Conservation (phyloP, 345 rosid species). For the Lepidium didymum region DNA sequence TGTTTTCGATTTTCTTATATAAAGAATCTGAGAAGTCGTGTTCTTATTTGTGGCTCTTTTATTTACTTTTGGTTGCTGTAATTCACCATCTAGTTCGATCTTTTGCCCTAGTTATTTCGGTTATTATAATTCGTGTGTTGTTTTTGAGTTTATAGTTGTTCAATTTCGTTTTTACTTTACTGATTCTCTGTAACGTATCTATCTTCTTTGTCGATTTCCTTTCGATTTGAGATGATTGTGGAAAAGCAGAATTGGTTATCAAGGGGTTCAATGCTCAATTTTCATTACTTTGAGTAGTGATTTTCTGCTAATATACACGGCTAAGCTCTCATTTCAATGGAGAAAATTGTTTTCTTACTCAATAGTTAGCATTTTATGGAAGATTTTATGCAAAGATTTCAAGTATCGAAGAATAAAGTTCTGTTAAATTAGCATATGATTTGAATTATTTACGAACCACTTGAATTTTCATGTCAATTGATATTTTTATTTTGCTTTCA, state of each 20-base stretch:
- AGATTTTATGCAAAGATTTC: not conserved
- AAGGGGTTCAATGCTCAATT: not conserved
- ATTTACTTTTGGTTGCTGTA: not conserved
- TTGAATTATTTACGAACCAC: not conserved
- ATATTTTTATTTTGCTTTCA: not conserved
- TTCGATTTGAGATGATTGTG: not conserved
- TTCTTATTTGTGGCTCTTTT: not conserved
- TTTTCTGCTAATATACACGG: not conserved
- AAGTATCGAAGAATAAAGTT: not conserved
- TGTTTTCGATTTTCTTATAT: not conserved
- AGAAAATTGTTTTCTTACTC: not conserved
- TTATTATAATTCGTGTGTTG: not conserved
- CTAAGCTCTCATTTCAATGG: not conserved
- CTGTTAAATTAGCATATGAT: not conserved
- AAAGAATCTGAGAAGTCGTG: not conserved
- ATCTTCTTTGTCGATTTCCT: not conserved
- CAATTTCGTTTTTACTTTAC: not conserved
- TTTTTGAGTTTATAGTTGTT: not conserved
- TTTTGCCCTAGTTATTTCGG: slow-evolving; percentile 7
- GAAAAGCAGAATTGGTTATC: not conserved
- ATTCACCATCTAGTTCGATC: slow-evolving; percentile 6
- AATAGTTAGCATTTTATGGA: not conserved
- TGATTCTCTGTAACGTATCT: not conserved
- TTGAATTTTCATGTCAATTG: not conserved
- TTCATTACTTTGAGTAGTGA: not conserved